phyloP scores from a whole-genome alignment of 192 early-diverging fungal species.

The Rhizophagus clarus region DNA sequence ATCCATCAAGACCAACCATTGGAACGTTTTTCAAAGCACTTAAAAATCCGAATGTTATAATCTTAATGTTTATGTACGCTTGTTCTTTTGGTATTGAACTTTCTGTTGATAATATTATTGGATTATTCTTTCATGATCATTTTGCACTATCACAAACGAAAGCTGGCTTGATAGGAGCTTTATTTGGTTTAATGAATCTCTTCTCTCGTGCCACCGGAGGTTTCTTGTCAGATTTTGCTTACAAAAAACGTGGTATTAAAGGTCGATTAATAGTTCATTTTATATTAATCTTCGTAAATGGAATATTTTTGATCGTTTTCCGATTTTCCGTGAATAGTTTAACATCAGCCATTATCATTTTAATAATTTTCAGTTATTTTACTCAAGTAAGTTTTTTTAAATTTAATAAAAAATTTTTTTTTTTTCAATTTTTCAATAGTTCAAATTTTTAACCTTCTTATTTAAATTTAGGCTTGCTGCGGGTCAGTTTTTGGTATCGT shows the following conservation, averaged over 20 bases:
- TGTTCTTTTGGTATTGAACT: conserved; percentile 70
- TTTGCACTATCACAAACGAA: conserved; percentile 46
- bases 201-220: conserved; percentile 66
- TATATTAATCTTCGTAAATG: conserved; percentile 46
- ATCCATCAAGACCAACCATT: background rate
- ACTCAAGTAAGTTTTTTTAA: too few relatives aligned
- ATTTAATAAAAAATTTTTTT: too few relatives aligned
- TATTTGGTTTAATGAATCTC: conserved; percentile 71
- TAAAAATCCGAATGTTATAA: conserved; percentile 44
- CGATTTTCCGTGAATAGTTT: conserved; percentile 39
- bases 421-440: conserved; percentile 24
- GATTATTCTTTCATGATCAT: conserved; percentile 44
- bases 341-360: too few relatives aligned
- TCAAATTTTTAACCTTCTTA: background rate
- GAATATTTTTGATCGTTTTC: conserved; percentile 53
- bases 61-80: conserved; percentile 59
- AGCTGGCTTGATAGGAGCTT: conserved; percentile 58
- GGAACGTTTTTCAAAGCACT: conserved; percentile 26
- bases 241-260: conserved; percentile 36
- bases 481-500: conserved; percentile 66
- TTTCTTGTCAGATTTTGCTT: conserved; percentile 51
- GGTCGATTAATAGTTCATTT: conserved; percentile 53
- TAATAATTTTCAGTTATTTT: too few relatives aligned
- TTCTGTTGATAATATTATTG: conserved; percentile 59
- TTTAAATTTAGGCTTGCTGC: conserved; percentile 38